Percentiles rank a stretch among this genome's conserved stretches.
phyloP scores from a whole-genome alignment of 2,329 filamentous ascomycete genomes.

The Apiospora saccharicola region DNA sequence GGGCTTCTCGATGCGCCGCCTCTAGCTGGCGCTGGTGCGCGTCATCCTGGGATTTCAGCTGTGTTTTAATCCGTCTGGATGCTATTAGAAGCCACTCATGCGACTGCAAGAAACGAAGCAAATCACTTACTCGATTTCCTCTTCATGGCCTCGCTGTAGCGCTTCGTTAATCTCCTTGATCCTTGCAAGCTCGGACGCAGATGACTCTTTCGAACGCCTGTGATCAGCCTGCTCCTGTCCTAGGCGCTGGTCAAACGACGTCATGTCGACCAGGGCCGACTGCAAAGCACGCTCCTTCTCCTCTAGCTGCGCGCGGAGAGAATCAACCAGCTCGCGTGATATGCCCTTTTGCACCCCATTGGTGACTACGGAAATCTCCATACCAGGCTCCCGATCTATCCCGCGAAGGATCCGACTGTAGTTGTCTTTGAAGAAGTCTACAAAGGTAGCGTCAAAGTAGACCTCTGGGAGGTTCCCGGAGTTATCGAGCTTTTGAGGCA shows the following conservation, averaged over 20 bases:
- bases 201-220: slow-evolving; percentile 68
- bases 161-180: slow-evolving; percentile 74
- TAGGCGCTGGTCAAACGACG: slow-evolving; percentile 60
- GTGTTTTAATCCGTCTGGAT: background rate
- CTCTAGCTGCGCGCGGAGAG: slow-evolving; percentile 77
- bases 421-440: slow-evolving; percentile 96
- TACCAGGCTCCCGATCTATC: slow-evolving; percentile 87
- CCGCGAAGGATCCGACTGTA: slow-evolving; percentile 85
- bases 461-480: slow-evolving; percentile 73
- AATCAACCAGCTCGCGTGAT: slow-evolving; percentile 91
- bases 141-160: slow-evolving; percentile 73
- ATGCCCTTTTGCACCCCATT: slow-evolving; percentile 88
- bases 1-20: slow-evolving; percentile 36
- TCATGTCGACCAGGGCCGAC: slow-evolving; percentile 53
- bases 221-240: slow-evolving; percentile 80
- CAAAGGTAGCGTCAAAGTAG: slow-evolving; percentile 84
- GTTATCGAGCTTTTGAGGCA: slow-evolving; percentile 71
- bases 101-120: slow-evolving; percentile 30
- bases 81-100: background rate
- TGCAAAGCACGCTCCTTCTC: slow-evolving; percentile 68
- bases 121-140: slow-evolving; percentile 62
- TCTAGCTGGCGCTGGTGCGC: slow-evolving; percentile 43
- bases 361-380: slow-evolving; percentile 82
- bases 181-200: slow-evolving; percentile 58
- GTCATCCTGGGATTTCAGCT: slow-evolving; percentile 43